Conservation (phyloP, 495 filamentous ascomycete species). For the Aspergillus homomorphus region DNA sequence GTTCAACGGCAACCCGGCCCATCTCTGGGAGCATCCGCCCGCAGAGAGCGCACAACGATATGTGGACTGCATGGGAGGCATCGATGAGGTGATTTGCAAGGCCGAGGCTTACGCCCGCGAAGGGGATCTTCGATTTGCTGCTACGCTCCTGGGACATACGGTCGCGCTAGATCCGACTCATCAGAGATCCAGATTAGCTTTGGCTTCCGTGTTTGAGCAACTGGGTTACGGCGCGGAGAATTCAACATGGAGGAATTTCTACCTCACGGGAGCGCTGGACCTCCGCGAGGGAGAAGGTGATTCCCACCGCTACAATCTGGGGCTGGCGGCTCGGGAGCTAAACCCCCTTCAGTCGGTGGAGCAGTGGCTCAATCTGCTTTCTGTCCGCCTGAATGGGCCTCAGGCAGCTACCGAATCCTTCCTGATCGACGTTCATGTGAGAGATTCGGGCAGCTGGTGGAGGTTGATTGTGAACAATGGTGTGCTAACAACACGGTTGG, state of each 20-base stretch:
- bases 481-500: conserved; percentile 9
- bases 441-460: conserved; percentile 10
- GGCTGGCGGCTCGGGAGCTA: background rate
- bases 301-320: background rate
- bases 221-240: conserved; percentile 26
- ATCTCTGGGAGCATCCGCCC: conserved; percentile 36
- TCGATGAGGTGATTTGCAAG: conserved; percentile 13
- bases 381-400: conserved; percentile 17
- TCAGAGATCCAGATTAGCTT: background rate
- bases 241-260: conserved; percentile 25
- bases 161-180: conserved; percentile 14
- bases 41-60: conserved; percentile 26
- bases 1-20: conserved; percentile 37
- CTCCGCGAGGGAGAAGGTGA: background rate
- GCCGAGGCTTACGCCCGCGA: conserved; percentile 10
- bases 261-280: conserved; percentile 20
- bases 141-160: conserved; percentile 22
- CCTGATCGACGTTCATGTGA: conserved; percentile 16
- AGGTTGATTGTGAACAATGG: conserved; percentile 21
- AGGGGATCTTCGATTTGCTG: conserved; percentile 23
- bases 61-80: conserved; percentile 26
- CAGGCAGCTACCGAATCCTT: conserved; percentile 11
- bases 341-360: conserved; percentile 13
- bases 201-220: conserved; percentile 19
- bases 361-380: conserved; percentile 12